Base-by-base conservation (phyloP, 495 filamentous ascomycete species). In the Lasiosphaeriaceae sp. region DNA sequence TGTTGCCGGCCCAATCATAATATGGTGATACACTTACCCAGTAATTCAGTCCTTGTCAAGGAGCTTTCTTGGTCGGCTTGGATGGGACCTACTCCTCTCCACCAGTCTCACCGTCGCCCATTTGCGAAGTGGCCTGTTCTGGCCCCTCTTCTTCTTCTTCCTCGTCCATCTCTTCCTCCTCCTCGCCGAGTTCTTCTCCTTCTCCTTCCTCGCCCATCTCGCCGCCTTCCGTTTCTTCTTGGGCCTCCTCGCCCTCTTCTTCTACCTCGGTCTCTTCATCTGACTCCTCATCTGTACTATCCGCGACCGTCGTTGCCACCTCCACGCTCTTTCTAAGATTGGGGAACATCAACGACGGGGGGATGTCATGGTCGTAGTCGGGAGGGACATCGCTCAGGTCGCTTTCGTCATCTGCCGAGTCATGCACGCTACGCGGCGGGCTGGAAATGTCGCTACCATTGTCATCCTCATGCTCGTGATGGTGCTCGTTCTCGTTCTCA, bases 331-430 rank as follows among this genome's bases (percentile, higher is more conserved):
- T 69, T 17, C 73, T 52, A 11, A 78, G 54, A 50, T 76, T 76
- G 0, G 74, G 76, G 50, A 80, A 80, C 66, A 80, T 66, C 35
- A 79, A 48, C 23, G 70, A 66, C 24, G 74, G 65, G 8, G 74
- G 72, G 47, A 71, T 66, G 17, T 78, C 71, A 45, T 78, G 71
- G 50, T 81, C 77, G 31, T 77, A 74, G 47, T 74, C 75, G 14
- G 82, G 76, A 3, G 80, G 77, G 34, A 86, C 79, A 52, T 92
- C 89, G 52, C 86, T 90, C 8, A 92, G 71, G 57, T 92, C 89
- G 65, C 87, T 91, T 70, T 92, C 89, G 56, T 90, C 88, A 59
- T 91, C 89, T 0, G 86, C 89, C 50, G 82, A 87, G 54, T 90
- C 89, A 57, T 89, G 86, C 14, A 88, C 66, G 61, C 83, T 89